Conservation (phyloP, 108 stramenopile genomes). For the Nitzschia sp. region DNA sequence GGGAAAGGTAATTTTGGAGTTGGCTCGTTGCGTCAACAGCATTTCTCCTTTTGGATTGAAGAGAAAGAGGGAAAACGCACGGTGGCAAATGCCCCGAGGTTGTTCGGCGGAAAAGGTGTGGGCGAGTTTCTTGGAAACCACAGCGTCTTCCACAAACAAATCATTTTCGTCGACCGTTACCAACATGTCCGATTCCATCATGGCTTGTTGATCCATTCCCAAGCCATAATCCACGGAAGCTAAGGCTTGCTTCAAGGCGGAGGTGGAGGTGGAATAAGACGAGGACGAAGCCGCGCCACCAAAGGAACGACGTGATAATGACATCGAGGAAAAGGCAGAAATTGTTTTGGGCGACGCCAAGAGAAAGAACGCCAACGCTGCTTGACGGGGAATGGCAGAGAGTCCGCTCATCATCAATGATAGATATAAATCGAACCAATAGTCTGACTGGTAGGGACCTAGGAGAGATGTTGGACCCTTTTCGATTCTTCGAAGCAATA, state of each 20-base stretch:
- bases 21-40: constrained; percentile 66
- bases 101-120: constrained; percentile 34
- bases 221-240: constrained; percentile 27
- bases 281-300: too few species aligned
- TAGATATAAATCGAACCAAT: too few species aligned
- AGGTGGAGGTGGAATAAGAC: neutral
- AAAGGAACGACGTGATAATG: neutral
- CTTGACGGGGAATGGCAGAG: neutral
- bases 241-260: neutral
- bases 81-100: constrained; percentile 61
- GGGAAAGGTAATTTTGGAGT: constrained; percentile 83
- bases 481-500: too few species aligned
- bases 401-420: constrained; percentile 6
- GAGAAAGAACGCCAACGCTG: neutral
- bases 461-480: too few species aligned
- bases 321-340: neutral
- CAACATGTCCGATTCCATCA: constrained; percentile 56
- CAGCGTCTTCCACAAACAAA: constrained; percentile 22
- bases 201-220: constrained; percentile 54
- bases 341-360: neutral
- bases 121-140: constrained; percentile 40
- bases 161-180: constrained; percentile 41
- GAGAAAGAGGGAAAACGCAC: constrained; percentile 85
- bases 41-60: constrained; percentile 70
- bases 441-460: too few species aligned